These are phyloP conservation scores for Spinacia oleracea DNA, from an alignment of 179 eudicot genomes.

Conservation along the genomic window DNA sequence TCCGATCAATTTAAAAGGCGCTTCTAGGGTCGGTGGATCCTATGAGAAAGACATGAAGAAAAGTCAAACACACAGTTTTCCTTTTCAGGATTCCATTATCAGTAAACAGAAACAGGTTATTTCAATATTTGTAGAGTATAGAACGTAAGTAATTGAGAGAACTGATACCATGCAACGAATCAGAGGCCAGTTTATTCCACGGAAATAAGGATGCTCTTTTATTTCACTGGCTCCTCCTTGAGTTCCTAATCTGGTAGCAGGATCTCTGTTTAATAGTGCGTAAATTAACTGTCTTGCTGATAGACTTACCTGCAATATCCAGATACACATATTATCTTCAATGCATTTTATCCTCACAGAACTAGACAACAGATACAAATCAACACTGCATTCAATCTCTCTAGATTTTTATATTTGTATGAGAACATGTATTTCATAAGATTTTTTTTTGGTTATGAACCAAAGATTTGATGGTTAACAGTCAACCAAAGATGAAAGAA, in stretches of 20 bases:
- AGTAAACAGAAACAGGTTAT: neutral
- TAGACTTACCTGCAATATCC: conserved; percentile 65
- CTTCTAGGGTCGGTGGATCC: conserved; percentile 82
- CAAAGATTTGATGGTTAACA: neutral
- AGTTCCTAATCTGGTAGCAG: conserved; percentile 79
- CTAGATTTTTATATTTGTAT: neutral
- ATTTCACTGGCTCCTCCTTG: conserved; percentile 77
- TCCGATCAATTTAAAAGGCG: conserved; percentile 58
- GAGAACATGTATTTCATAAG: neutral
- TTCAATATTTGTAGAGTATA: neutral
- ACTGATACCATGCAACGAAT: conserved; percentile 86
- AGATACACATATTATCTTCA: neutral
- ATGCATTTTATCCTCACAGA: neutral
- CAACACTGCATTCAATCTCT: neutral
- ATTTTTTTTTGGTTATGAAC: neutral
- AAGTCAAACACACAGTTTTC: conserved; percentile 8
- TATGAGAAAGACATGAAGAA: conserved; percentile 35
- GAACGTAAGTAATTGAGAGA: neutral
- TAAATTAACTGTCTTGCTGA: conserved; percentile 86
- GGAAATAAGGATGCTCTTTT: conserved; percentile 81
- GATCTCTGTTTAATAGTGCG: conserved; percentile 77
- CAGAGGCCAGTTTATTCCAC: conserved; percentile 89
- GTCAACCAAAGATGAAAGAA: neutral
- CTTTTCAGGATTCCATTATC: neutral
- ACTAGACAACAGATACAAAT: neutral